Evolutionary conservation across 108 stramenopile genomes (phyloP).

Genomic region (Epithemia pelagica): DNA sequence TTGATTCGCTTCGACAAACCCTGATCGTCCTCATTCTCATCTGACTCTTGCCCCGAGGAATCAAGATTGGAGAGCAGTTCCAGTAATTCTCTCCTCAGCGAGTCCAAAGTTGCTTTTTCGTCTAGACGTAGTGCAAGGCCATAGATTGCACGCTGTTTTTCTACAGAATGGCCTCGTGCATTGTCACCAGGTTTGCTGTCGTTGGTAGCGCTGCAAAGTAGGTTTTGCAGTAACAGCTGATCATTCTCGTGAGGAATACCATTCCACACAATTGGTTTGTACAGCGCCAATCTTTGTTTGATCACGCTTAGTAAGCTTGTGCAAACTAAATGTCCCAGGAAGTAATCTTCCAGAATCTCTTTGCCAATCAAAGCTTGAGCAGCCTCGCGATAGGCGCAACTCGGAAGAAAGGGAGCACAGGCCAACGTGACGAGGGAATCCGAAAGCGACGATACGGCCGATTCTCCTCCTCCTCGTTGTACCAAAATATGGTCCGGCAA

Average conservation of each 20-base stretch:
- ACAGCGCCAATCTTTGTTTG: constrained; percentile 21
- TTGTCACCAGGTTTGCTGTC: constrained; percentile 10
- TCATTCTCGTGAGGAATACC: constrained; percentile 8
- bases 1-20: too few species aligned
- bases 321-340: constrained; percentile 62
- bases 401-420: constrained; percentile 53
- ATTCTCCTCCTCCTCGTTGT: constrained; percentile 1
- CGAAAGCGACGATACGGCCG: constrained; percentile 18
- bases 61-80: constrained; percentile 63
- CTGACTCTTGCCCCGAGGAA: constrained; percentile 44
- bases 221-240: constrained; percentile 7
- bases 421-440: constrained; percentile 62
- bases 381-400: constrained; percentile 48
- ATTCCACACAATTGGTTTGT: constrained; percentile 10
- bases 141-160: constrained; percentile 3
- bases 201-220: constrained; percentile 6
- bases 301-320: constrained; percentile 38
- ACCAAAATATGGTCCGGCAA: neutral
- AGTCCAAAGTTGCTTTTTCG: constrained; percentile 34
- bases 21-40: too few species aligned
- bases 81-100: constrained; percentile 59
- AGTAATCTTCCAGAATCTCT: constrained; percentile 50
- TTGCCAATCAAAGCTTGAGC: constrained; percentile 13
- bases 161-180: neutral
- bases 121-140: constrained; percentile 10